These are phyloP conservation scores for Phytopythium helicoides DNA, from an alignment of 352 stramenopile genomes.

Conservation along the genomic window DNA sequence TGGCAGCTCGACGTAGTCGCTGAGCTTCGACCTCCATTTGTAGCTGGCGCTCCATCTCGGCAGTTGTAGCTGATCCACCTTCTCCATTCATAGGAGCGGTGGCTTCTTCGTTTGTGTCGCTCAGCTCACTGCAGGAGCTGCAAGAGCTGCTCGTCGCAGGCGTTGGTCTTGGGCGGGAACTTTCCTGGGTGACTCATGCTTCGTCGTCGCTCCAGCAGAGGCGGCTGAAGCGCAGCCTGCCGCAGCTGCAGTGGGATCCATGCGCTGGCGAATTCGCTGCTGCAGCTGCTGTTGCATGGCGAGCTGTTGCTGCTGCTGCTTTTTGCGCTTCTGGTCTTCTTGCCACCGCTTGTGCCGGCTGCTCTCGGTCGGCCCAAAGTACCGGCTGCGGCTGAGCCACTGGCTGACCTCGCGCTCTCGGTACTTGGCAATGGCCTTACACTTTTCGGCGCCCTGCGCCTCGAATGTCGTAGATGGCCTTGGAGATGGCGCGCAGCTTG, in stretches of 20 bases:
- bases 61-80: background rate
- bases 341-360: conserved; percentile 77
- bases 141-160: conserved; percentile 11
- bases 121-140: conserved; percentile 17
- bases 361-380: conserved; percentile 78
- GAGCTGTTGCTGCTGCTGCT: conserved; percentile 27
- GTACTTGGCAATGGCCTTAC: conserved; percentile 48
- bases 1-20: conserved; percentile 13
- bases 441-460: conserved; percentile 56
- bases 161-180: conserved; percentile 5
- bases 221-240: conserved; percentile 9
- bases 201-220: conserved; percentile 21
- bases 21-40: conserved; percentile 16
- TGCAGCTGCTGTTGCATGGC: conserved; percentile 20
- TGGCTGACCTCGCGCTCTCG: conserved; percentile 52
- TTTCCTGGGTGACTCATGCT: conserved; percentile 41
- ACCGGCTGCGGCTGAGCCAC: conserved; percentile 63
- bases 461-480: conserved; percentile 75
- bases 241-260: conserved; percentile 1
- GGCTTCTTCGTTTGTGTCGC: conserved; percentile 20
- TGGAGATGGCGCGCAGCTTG: conserved; percentile 71
- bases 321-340: conserved; percentile 57
- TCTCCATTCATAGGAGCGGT: conserved; percentile 7
- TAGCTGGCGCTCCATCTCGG: conserved; percentile 31
- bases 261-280: conserved; percentile 6